Conservation (phyloP, 768 basidiomycete genomes). For the Xerocomellus dryophilus region DNA sequence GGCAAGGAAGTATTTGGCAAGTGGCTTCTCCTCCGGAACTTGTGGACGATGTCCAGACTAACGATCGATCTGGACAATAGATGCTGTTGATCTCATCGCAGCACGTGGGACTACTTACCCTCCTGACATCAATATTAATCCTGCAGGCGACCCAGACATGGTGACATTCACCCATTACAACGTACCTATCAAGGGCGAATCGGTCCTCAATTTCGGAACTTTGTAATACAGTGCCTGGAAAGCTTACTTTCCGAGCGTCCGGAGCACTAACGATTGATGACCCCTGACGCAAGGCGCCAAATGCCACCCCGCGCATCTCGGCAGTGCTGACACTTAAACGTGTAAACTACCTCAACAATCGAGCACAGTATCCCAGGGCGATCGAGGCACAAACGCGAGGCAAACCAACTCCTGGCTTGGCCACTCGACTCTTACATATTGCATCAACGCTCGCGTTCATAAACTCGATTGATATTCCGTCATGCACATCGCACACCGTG, state of each 20-base stretch:
- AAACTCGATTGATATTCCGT: not conserved
- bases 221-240: not conserved
- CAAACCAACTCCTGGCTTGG: not conserved
- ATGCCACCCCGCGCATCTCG: not conserved
- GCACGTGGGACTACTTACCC: not conserved
- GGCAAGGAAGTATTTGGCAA: not conserved
- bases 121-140: not conserved
- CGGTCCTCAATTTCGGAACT: not conserved
- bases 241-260: not conserved
- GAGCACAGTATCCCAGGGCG: not conserved
- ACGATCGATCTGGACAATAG: not conserved
- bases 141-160: not conserved
- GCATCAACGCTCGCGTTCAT: not conserved
- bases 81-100: not conserved
- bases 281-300: not conserved
- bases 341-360: not conserved
- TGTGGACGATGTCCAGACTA: not conserved
- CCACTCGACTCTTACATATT: not conserved
- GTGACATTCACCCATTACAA: not conserved
- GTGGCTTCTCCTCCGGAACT: not conserved
- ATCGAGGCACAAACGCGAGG: slow-evolving; percentile 1
- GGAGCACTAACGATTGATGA: not conserved
- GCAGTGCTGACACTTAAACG: not conserved
- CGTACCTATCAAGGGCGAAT: not conserved
- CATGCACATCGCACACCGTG: not conserved